phyloP scores from a whole-genome alignment of 2,329 filamentous ascomycete species.

The Leptographium lundbergii region DNA sequence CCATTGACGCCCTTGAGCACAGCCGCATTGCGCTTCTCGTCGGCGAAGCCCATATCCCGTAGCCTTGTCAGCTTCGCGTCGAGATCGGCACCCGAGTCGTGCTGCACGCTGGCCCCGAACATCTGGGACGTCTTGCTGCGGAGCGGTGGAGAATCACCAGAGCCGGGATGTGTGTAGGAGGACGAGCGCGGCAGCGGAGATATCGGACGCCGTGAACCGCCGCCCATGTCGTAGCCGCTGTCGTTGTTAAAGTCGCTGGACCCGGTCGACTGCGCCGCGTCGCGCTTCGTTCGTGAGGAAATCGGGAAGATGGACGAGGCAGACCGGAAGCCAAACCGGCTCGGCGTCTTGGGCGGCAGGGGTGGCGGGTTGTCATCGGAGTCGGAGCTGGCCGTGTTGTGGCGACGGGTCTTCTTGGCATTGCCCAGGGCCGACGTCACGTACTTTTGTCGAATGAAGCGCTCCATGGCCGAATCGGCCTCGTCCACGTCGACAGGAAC shows the following conservation, averaged over 20 bases:
- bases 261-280: conserved; percentile 18
- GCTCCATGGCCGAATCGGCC: conserved; percentile 86
- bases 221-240: conserved; percentile 8
- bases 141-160: conserved; percentile 23
- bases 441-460: conserved; percentile 92
- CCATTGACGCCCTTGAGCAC: conserved; percentile 75
- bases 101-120: conserved; percentile 56
- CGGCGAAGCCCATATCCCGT: conserved; percentile 82
- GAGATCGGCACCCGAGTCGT: conserved; percentile 32
- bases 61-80: conserved; percentile 68
- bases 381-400: conserved; percentile 31
- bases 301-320: conserved; percentile 56
- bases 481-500: conserved; percentile 87
- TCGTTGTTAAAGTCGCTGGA: conserved; percentile 5
- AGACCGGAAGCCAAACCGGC: conserved; percentile 46
- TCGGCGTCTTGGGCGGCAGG: conserved; percentile 49
- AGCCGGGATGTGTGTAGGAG: conserved; percentile 7
- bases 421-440: conserved; percentile 38
- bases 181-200: conserved; percentile 14
- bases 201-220: conserved; percentile 20
- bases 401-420: conserved; percentile 15
- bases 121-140: conserved; percentile 52
- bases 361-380: conserved; percentile 50
- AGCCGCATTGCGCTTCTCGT: conserved; percentile 65
- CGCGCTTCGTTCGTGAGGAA: conserved; percentile 48